Base-by-base conservation (phyloP, 2,329 filamentous ascomycete species). In the Phialophora macrospora region DNA sequence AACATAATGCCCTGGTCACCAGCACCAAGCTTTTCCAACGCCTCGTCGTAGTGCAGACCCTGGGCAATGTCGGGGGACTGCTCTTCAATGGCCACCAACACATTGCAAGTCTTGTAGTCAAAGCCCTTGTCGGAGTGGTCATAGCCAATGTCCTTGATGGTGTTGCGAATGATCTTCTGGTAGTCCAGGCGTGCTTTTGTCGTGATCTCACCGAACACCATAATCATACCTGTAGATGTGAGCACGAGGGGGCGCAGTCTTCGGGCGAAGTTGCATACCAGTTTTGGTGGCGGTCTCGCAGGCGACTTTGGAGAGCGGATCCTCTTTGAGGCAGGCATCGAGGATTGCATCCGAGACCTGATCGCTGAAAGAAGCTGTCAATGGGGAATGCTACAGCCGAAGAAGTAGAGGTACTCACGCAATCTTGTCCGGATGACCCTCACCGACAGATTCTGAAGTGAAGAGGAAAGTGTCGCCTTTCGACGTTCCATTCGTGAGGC, bases 1-100 rank as follows among this genome's bases (percentile, higher is more conserved):
- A 99, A 99, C 95, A 99, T 99, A 87, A 99, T 97, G 86, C 95
- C 95, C 87, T 99, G 95, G 83, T 99, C 95, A 90, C 95, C 95
- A 70, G 95, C 95, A 82, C 95, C 95, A 72, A 99, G 90, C 84
- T 96, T 90, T 88, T 99, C 95, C 57, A 99, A 90, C 73, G 92
- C 93, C 85, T 97, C 87, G 73, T 99, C 95, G 81, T 96, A 96
- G 87, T 98, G 92, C 64, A 99, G 92, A 87, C 95, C 95, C 85
- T 98, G 95, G 74, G 95, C 95, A 77, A 99, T 99, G 82, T 99
- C 95, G 77, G 94, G 91, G 68, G 94, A 98, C 84, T 99, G 95
- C 85, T 99, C 88, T 89, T 99, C 95, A 81, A 99, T 97, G 83
- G 94, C 95, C 76, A 98, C 93, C 75, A 98, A 89, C 77, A 99